Percentiles rank a stretch among this genome's conserved stretches.
phyloP scores from a whole-genome alignment of 2,329 filamentous ascomycete genomes.

The Fusarium abutilonis region DNA sequence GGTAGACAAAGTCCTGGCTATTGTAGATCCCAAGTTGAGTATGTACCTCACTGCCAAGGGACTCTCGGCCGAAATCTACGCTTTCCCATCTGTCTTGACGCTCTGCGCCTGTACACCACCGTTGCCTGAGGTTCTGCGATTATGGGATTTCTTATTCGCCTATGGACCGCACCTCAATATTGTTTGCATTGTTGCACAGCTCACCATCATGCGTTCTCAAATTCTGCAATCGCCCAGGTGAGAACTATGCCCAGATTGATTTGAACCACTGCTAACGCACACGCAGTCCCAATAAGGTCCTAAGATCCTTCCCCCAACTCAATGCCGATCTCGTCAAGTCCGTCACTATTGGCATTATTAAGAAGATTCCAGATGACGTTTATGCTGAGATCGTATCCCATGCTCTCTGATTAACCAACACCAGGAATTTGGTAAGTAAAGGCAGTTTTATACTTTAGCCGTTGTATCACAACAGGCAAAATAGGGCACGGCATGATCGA shows the following conservation, averaged over 20 bases:
- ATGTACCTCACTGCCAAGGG: slow-evolving; percentile 85
- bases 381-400: slow-evolving; percentile 91
- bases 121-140: slow-evolving; percentile 86
- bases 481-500: slow-evolving; percentile 8
- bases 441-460: slow-evolving; percentile 1
- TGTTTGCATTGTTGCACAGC: slow-evolving; percentile 93
- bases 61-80: slow-evolving; percentile 93
- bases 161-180: slow-evolving; percentile 96
- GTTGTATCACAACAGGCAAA: slow-evolving; percentile 7
- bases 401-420: slow-evolving; percentile 66
- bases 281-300: slow-evolving; percentile 86
- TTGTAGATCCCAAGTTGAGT: slow-evolving; percentile 89
- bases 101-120: slow-evolving; percentile 96
- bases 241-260: slow-evolving; percentile 12
- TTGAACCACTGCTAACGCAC: slow-evolving; percentile 37
- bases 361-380: slow-evolving; percentile 88
- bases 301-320: slow-evolving; percentile 86
- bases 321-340: slow-evolving; percentile 86
- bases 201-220: slow-evolving; percentile 86
- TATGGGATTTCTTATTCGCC: slow-evolving; percentile 98
- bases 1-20: slow-evolving; percentile 90
- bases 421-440: background rate
- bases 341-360: slow-evolving; percentile 84
- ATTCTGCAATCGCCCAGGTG: slow-evolving; percentile 87
- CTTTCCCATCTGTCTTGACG: slow-evolving; percentile 93